Percentiles rank a stretch among this genome's conserved stretches.
These are phyloP conservation scores for Pisolithus sp. DNA, from an alignment of 768 basidiomycete species.

Conservation along the genomic window DNA sequence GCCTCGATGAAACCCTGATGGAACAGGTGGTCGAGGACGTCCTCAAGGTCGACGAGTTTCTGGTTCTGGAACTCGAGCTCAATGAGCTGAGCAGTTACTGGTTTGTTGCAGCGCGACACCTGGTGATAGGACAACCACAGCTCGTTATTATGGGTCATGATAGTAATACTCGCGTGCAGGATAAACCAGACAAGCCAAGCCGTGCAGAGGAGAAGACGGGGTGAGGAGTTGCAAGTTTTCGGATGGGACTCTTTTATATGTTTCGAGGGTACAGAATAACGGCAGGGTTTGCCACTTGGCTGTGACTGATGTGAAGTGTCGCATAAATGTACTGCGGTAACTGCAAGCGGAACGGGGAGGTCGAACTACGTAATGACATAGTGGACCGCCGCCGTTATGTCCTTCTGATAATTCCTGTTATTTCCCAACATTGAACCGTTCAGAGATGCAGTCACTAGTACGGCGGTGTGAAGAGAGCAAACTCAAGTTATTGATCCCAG, in stretches of 20 bases:
- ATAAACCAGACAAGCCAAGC: conserved; percentile 1
- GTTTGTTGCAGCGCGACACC: conserved; percentile 36
- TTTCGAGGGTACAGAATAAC: background rate
- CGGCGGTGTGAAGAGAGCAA: too few species aligned
- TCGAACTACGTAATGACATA: too few species aligned
- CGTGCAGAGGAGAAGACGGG: background rate
- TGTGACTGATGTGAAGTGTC: background rate
- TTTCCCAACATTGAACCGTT: too few species aligned
- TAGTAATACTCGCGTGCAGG: conserved; percentile 1
- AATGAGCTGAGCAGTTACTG: conserved; percentile 41
- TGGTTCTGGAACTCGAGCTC: conserved; percentile 38
- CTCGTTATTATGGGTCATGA: conserved; percentile 32
- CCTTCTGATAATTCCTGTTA: too few species aligned
- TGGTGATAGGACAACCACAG: conserved; percentile 47
- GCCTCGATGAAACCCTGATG: conserved; percentile 42
- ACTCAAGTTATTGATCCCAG: too few species aligned
- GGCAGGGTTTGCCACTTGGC: background rate
- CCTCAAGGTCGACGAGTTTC: conserved; percentile 39
- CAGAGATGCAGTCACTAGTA: too few species aligned
- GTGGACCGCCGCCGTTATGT: too few species aligned
- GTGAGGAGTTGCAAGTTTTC: background rate
- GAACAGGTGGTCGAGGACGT: conserved; percentile 42
- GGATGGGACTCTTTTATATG: background rate
- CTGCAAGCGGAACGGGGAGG: background rate
- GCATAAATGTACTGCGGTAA: background rate